These are phyloP conservation scores for Umbellularia californica DNA, from an alignment of 164 flowering plant genomes.

Conservation along the genomic window DNA sequence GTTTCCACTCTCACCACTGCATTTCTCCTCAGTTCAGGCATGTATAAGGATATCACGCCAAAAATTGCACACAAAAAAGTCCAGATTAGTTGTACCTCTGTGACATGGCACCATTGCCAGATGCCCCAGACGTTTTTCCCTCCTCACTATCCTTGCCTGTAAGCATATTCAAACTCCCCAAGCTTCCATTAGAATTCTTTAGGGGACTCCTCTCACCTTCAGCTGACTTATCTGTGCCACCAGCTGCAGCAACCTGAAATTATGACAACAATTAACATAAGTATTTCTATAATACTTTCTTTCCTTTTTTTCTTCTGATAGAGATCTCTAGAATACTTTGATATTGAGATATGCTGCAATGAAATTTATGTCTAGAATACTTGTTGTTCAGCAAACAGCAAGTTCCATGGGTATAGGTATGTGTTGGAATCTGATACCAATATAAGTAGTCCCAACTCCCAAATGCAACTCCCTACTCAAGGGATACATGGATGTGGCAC, in stretches of 20 bases:
- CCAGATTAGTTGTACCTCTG: conserved; percentile 19
- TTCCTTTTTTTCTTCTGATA: no score
- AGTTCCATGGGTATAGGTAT: no score
- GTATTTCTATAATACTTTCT: no score
- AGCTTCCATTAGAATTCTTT: conserved; percentile 38
- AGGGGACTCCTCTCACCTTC: conserved; percentile 23
- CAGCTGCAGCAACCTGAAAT: conserved; percentile 21
- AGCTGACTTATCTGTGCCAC: conserved; percentile 23
- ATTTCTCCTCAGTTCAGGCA: conserved; percentile 9
- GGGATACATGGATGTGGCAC: no score
- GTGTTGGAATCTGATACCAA: no score
- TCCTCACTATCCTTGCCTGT: conserved; percentile 37
- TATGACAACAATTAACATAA: neutral
- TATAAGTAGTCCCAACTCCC: no score
- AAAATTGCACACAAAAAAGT: neutral
- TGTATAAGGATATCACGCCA: conserved; percentile 3
- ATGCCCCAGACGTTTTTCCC: conserved; percentile 36
- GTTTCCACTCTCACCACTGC: conserved; percentile 28
- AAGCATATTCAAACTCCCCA: conserved; percentile 48
- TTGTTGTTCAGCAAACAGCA: no score
- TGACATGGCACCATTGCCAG: conserved; percentile 22
- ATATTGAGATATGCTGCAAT: no score
- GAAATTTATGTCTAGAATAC: neutral
- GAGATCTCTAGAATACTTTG: no score
- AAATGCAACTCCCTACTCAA: no score